These are phyloP conservation scores for Saccharomycopsis sp. DNA, from an alignment of 805 yeast species.

Conservation along the genomic window DNA sequence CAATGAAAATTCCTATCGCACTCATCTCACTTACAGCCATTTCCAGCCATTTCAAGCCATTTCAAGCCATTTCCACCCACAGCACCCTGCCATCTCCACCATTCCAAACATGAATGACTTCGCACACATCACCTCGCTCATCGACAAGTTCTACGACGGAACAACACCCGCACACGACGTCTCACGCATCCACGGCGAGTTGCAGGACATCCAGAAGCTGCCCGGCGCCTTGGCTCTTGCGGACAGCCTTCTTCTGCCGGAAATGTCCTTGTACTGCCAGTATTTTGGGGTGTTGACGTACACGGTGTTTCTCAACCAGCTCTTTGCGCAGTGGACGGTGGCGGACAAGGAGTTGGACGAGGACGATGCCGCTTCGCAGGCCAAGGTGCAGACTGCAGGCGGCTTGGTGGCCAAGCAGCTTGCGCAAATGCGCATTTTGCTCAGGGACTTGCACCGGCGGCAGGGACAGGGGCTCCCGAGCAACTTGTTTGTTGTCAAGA, in stretches of 20 bases:
- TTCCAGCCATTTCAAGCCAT: no score
- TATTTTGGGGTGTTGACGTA: constrained; percentile 81
- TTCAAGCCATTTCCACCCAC: no score
- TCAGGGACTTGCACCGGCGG: constrained; percentile 15
- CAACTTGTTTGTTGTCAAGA: constrained; percentile 43
- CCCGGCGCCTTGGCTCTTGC: constrained; percentile 54
- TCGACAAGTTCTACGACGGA: background rate
- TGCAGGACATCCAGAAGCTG: constrained; percentile 56
- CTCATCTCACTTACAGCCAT: no score
- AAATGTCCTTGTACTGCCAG: constrained; percentile 41
- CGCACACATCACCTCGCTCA: background rate
- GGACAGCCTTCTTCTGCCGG: constrained; percentile 35
- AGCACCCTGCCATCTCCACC: no score
- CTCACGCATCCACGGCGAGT: constrained; percentile 40
- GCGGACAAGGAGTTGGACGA: constrained; percentile 14
- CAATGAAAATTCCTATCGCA: no score
- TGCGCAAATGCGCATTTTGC: constrained; percentile 19
- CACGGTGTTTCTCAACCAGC: constrained; percentile 49
- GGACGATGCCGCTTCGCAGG: constrained; percentile 10
- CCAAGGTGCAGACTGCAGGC: background rate
- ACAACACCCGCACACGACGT: constrained; percentile 25
- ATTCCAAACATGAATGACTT: background rate
- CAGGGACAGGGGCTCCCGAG: constrained; percentile 6
- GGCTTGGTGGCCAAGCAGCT: constrained; percentile 16
- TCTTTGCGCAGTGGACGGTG: constrained; percentile 1